Evolutionary conservation across 495 filamentous ascomycete genomes (phyloP).

Genomic region (Xylaria curta): DNA sequence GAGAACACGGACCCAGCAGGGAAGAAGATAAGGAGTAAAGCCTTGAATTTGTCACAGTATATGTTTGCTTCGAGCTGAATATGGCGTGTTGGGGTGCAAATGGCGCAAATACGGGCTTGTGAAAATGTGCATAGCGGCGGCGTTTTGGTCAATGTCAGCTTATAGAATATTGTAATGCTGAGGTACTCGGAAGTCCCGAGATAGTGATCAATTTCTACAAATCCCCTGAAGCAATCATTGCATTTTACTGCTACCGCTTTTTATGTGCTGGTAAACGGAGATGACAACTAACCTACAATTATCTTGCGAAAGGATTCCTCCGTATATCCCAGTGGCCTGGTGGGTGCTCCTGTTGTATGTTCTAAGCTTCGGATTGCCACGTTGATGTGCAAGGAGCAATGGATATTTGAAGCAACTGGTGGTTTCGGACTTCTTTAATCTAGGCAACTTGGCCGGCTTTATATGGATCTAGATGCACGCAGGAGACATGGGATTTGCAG

Average conservation of each 20-base stretch:
- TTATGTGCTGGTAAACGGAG: neutral
- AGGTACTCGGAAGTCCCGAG: neutral
- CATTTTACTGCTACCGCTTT: neutral
- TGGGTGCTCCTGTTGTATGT: too few species aligned
- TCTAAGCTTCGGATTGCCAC: neutral
- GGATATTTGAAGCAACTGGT: too few species aligned
- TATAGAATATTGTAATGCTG: neutral
- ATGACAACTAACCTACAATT: neutral
- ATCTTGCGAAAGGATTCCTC: neutral
- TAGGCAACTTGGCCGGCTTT: slow-evolving; percentile 1
- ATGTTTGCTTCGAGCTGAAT: slow-evolving; percentile 51
- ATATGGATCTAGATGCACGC: neutral
- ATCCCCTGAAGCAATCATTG: too few species aligned
- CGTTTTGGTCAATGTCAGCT: slow-evolving; percentile 26
- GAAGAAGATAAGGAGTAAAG: slow-evolving; percentile 24
- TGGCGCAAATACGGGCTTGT: slow-evolving; percentile 17
- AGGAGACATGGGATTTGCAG: too few species aligned
- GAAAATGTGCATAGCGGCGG: slow-evolving; percentile 35
- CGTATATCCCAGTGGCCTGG: neutral
- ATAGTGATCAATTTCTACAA: neutral
- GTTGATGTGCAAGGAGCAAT: neutral
- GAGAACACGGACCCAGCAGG: slow-evolving; percentile 32
- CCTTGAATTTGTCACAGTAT: slow-evolving; percentile 61
- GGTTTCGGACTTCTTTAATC: neutral
- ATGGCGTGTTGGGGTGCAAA: neutral